Evolutionary conservation across 371 early-diverging fungal species (phyloP), one percentile per base, ranked within the genome.

Genomic region (Quaeritorhiza haematococci): DNA sequence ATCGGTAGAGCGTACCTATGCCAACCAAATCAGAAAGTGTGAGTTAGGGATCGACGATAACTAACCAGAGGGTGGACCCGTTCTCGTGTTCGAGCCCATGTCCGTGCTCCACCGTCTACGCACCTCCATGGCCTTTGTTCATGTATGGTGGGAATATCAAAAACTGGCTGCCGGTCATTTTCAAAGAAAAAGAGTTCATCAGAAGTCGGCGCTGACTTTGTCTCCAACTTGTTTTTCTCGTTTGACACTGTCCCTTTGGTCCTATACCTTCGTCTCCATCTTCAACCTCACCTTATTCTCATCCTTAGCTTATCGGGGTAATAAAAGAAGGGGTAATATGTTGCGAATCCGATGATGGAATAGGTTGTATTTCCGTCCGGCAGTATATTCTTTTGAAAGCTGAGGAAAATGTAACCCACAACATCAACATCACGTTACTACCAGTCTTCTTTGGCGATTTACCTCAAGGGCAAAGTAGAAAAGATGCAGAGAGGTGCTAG

Each of bases 61-160:
- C n/a, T n/a, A 34, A 5, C 17, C 33, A 8, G 27, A 54, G 10
- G 4, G 30, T 43, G 13, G 42, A 46, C 13, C 13, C 28, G 5
- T 42, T 23, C 10, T 15, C 24, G 42, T 58, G 27, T 19, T 55
- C 42, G 38, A 15, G 27, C 33, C 21, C 24, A 7, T 26, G 34
- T 10, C 13, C 33, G 7, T 42, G 23, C n/a, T 51, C 32, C 34
- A 54, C n/a, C n/a, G n/a, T 7, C 5, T 15, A 68, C 71, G 70
- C 74, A 70, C 87, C 79, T 44, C 93, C 96, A 66, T 92, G 92
- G 15, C 93, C 93, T 53, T 80, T 71, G 35, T 82, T 74, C 63
- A 91, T 93, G 65, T 76, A 93, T 26, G 93, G 90, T 34, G 94
- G 94, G 49, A 96, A 66, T 13, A 96, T 81, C 23, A 96, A 56